Evolutionary conservation across 1,284 basidiomycete genomes (phyloP).

Genomic region (Neonothopanus nambi): DNA sequence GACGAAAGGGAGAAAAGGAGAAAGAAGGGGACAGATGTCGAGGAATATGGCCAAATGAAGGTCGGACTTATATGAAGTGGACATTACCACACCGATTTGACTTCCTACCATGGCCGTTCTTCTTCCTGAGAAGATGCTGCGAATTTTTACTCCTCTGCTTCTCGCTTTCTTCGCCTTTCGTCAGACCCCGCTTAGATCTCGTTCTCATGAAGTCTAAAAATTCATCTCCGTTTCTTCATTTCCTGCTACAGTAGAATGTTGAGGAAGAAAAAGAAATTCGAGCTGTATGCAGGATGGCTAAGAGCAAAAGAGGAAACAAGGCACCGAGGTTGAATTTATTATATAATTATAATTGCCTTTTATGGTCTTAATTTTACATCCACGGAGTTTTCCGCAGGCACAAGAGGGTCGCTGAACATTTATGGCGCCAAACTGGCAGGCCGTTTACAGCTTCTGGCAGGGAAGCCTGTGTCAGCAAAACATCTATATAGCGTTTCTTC

Average conservation of each 20-base stretch:
- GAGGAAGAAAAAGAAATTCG: not conserved
- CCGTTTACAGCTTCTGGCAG: too few species aligned
- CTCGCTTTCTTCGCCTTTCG: too few species aligned
- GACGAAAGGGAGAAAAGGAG: constrained; percentile 11
- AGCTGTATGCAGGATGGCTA: not conserved
- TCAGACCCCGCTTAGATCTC: not conserved
- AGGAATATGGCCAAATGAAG: constrained; percentile 20
- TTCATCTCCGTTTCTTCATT: not conserved
- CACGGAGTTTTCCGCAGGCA: too few species aligned
- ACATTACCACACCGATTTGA: constrained; percentile 3
- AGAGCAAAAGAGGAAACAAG: too few species aligned
- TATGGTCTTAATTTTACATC: too few species aligned
- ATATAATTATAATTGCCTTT: too few species aligned
- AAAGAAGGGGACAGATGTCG: constrained; percentile 15
- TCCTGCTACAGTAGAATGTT: not conserved
- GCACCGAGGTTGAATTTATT: too few species aligned
- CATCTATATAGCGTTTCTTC: too few species aligned
- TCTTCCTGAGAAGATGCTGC: constrained; percentile 14
- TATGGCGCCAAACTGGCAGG: too few species aligned
- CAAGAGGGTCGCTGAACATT: too few species aligned
- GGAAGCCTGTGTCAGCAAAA: too few species aligned
- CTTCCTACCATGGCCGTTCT: not conserved
- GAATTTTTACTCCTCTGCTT: not conserved
- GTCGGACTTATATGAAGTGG: constrained; percentile 6
- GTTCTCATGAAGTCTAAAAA: not conserved